Evolutionary conservation across 75 land plant species (phyloP).

Genomic region (Azolla pinnata): DNA sequence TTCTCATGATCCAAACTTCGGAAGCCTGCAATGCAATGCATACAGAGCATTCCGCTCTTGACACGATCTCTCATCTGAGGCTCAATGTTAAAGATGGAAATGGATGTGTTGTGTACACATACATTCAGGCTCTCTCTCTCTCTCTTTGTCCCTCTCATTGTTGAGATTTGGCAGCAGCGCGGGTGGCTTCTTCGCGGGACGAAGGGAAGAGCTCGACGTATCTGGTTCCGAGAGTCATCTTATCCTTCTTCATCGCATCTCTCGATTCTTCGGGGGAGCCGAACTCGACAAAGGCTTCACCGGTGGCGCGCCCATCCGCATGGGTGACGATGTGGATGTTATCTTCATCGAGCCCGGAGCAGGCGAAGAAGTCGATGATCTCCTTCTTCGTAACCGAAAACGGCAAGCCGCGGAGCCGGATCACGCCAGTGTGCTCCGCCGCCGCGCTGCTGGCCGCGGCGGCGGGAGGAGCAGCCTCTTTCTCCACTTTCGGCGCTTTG

Average conservation of each 20-base stretch:
- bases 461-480: too few relatives aligned
- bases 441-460: too few relatives aligned
- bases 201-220: constrained; percentile 93
- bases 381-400: constrained; percentile 59
- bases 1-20: too few relatives aligned
- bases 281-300: constrained; percentile 89
- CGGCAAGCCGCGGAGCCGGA: constrained; percentile 80
- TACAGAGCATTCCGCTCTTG: too few relatives aligned
- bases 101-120: too few relatives aligned
- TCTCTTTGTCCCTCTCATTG: constrained; percentile 13
- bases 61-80: too few relatives aligned
- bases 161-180: constrained; percentile 55
- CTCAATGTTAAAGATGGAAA: too few relatives aligned
- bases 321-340: constrained; percentile 67
- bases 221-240: constrained; percentile 73
- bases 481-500: constrained; percentile 30
- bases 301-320: constrained; percentile 81
- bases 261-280: constrained; percentile 53
- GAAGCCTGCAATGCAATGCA: too few relatives aligned
- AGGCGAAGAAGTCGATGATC: constrained; percentile 64
- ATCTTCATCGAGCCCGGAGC: constrained; percentile 41
- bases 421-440: constrained; percentile 65
- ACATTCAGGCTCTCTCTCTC: background rate
- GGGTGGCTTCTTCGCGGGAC: constrained; percentile 61
- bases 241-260: constrained; percentile 82